Conservation (phyloP, 2,329 filamentous ascomycete species). For the Xenoacremonium recifei region DNA sequence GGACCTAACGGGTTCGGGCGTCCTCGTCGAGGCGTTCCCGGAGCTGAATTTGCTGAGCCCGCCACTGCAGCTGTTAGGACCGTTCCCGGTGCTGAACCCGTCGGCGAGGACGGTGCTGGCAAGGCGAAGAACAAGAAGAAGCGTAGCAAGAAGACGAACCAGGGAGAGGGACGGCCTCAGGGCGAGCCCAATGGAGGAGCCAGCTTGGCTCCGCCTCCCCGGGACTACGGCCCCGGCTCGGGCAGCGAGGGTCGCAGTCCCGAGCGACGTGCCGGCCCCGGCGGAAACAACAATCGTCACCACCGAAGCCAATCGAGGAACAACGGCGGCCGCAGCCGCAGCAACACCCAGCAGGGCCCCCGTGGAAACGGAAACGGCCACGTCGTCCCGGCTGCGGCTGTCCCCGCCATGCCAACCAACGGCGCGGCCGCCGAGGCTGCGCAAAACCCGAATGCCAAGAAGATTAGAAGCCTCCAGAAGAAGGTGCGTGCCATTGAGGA, state of each 20-base stretch:
- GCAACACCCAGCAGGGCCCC: constrained; percentile 48
- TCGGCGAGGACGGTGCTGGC: constrained; percentile 71
- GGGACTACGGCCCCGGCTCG: constrained; percentile 35
- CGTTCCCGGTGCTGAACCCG: constrained; percentile 62
- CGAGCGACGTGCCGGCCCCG: constrained; percentile 56
- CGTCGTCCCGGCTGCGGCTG: constrained; percentile 18
- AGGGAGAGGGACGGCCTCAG: constrained; percentile 61
- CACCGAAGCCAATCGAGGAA: constrained; percentile 56
- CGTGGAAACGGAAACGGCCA: constrained; percentile 25
- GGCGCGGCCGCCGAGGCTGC: constrained; percentile 47
- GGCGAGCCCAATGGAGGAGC: constrained; percentile 45
- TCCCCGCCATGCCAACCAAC: too few relatives aligned
- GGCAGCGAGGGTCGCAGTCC: constrained; percentile 61
- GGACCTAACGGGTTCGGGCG: constrained; percentile 78
- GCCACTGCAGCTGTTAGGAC: constrained; percentile 67
- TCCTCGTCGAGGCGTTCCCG: constrained; percentile 76
- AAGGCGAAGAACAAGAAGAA: constrained; percentile 99
- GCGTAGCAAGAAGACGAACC: constrained; percentile 85
- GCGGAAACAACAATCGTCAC: constrained; percentile 21
- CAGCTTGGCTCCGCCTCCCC: constrained; percentile 46
- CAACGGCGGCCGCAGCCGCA: constrained; percentile 49
- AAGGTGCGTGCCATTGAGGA: constrained; percentile 98
- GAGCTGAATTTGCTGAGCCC: constrained; percentile 71
- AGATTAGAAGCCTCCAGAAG: constrained; percentile 89
- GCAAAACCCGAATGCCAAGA: constrained; percentile 82